These are phyloP conservation scores for Plectosphaerella plurivora DNA, from an alignment of 2,329 filamentous ascomycete genomes.

Conservation along the genomic window DNA sequence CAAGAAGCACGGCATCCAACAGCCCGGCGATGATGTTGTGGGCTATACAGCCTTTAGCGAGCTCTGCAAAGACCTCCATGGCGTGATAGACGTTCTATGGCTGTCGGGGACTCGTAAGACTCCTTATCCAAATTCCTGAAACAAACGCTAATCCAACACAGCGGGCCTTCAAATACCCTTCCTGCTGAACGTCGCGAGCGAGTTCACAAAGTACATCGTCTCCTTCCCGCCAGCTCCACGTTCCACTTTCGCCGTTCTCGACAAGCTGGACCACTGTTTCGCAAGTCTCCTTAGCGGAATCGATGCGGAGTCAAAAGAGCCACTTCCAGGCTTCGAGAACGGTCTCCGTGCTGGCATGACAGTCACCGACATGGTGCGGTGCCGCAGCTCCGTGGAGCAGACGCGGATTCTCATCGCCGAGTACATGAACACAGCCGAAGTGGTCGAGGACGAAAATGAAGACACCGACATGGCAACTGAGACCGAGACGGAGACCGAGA, in stretches of 20 bases:
- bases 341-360: constrained; percentile 63
- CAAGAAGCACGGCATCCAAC: constrained; percentile 49
- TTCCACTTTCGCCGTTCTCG: constrained; percentile 66
- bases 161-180: constrained; percentile 80
- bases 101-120: constrained; percentile 80
- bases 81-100: constrained; percentile 78
- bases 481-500: constrained; percentile 25
- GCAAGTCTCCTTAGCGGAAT: constrained; percentile 66
- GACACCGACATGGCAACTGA: constrained; percentile 20
- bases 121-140: too few relatives aligned
- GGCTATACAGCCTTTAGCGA: constrained; percentile 62
- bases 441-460: constrained; percentile 23
- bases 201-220: constrained; percentile 67
- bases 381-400: constrained; percentile 75
- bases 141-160: constrained; percentile 29
- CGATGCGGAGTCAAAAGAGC: constrained; percentile 60
- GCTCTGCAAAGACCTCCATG: constrained; percentile 69
- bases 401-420: constrained; percentile 68
- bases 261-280: constrained; percentile 81
- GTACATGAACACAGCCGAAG: constrained; percentile 44
- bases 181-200: constrained; percentile 70
- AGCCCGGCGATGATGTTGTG: constrained; percentile 40
- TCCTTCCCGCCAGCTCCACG: constrained; percentile 65
- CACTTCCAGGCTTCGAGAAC: constrained; percentile 66
- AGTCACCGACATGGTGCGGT: constrained; percentile 79